phyloP scores from a whole-genome alignment of 176 grass and related monocot species.

The Chrysopogon serrulatus region DNA sequence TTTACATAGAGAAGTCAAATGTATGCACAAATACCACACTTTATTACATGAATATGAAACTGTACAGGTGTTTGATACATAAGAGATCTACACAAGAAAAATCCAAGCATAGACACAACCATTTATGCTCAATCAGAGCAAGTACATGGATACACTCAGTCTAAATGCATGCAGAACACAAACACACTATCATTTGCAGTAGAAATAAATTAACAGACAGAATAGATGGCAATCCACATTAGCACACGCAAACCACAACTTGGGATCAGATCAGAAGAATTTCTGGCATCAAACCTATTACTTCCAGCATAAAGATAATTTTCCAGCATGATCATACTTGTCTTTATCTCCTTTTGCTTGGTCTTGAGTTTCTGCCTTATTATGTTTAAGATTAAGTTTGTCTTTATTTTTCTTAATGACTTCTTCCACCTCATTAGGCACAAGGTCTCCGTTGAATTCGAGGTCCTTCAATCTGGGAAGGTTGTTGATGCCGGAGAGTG shows the following conservation, averaged over 20 bases:
- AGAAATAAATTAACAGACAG: neutral
- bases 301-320: too few relatives aligned
- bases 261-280: neutral
- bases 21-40: neutral
- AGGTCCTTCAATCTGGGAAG: conserved; percentile 11
- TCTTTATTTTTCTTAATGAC: too few relatives aligned
- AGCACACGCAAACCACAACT: conserved; percentile 1
- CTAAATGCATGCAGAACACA: neutral
- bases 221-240: neutral
- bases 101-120: conserved; percentile 3
- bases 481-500: neutral
- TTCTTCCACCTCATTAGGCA: too few relatives aligned
- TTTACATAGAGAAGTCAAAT: neutral
- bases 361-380: too few relatives aligned
- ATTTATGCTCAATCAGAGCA: neutral
- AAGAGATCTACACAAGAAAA: conserved; percentile 5
- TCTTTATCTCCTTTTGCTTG: too few relatives aligned
- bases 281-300: neutral
- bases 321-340: too few relatives aligned
- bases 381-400: too few relatives aligned
- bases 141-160: neutral
- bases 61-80: neutral
- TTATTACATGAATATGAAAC: conserved; percentile 24
- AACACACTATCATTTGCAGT: neutral
- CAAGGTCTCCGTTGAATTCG: neutral